These are phyloP conservation scores for Colletotrichum caudatum DNA, from an alignment of 2,329 filamentous ascomycete species.

Conservation along the genomic window DNA sequence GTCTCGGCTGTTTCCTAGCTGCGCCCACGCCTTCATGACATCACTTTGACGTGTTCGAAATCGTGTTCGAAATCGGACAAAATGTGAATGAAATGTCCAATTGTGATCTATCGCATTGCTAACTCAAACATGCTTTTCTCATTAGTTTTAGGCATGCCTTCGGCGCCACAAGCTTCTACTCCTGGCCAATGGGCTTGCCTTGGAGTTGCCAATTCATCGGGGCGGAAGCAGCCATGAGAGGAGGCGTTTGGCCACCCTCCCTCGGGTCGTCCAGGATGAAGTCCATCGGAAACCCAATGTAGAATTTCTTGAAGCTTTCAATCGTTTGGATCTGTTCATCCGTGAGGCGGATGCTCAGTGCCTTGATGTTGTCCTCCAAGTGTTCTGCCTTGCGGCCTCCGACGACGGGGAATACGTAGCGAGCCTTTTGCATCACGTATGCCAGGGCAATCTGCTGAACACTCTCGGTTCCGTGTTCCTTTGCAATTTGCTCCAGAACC, in stretches of 20 bases:
- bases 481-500: constrained; percentile 71
- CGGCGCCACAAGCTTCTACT: neutral
- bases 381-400: constrained; percentile 66
- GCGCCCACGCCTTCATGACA: neutral
- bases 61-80: neutral
- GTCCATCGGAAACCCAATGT: constrained; percentile 66
- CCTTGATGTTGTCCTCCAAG: constrained; percentile 66
- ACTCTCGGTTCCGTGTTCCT: constrained; percentile 64
- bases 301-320: constrained; percentile 64
- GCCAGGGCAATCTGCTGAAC: constrained; percentile 70
- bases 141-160: neutral
- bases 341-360: constrained; percentile 61
- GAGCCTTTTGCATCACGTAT: constrained; percentile 64
- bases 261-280: constrained; percentile 52
- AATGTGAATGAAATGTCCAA: neutral
- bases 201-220: constrained; percentile 34
- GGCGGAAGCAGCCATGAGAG: constrained; percentile 29
- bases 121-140: neutral
- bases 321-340: constrained; percentile 66
- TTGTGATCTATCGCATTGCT: neutral
- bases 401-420: constrained; percentile 66
- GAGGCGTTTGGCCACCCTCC: constrained; percentile 30
- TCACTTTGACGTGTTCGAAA: neutral
- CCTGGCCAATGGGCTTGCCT: constrained; percentile 36
- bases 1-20: neutral